A percentile compares a stretch with the other conserved stretches of the same genome.
These are phyloP conservation scores for Harrya chromipes DNA, from an alignment of 768 basidiomycete genomes.

Conservation along the genomic window DNA sequence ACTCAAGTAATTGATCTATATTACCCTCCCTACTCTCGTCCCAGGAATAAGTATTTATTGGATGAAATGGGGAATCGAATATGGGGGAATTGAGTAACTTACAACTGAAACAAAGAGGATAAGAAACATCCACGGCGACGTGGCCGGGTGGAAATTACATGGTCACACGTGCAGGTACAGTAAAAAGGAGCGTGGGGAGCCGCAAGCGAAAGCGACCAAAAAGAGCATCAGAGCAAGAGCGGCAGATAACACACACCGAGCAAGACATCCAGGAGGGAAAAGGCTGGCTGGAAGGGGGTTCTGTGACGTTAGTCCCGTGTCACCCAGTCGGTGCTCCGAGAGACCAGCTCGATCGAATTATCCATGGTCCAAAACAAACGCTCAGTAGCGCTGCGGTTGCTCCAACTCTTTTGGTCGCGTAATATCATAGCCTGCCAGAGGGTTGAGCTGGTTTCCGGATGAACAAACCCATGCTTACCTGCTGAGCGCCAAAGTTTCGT, in stretches of 20 bases:
- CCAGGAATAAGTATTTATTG: conserved; percentile 3
- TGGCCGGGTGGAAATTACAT: conserved; percentile 22
- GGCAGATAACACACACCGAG: conserved; percentile 11
- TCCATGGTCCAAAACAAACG: conserved; percentile 91
- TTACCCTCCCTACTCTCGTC: conserved; percentile 14
- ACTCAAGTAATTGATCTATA: conserved; percentile 17
- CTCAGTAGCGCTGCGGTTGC: conserved; percentile 85
- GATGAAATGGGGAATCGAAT: conserved; percentile 9
- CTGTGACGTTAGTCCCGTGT: conserved; percentile 51
- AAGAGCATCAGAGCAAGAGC: conserved; percentile 3
- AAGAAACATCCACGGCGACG: conserved; percentile 12
- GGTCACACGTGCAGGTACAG: conserved; percentile 11
- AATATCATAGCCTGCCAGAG: conserved; percentile 83
- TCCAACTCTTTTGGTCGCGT: conserved; percentile 96
- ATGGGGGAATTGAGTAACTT: conserved; percentile 15
- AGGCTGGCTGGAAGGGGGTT: neutral
- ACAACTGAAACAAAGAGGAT: conserved; percentile 18
- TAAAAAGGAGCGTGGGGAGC: conserved; percentile 6
- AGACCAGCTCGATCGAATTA: conserved; percentile 82
- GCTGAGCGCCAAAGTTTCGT: conserved; percentile 95
- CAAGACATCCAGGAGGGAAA: conserved; percentile 2
- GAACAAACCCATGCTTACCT: conserved; percentile 49
- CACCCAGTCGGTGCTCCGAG: conserved; percentile 85
- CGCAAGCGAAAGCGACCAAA: neutral
- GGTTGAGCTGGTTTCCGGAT: neutral